phyloP scores from a whole-genome alignment of 441 rosid species.

The Bruguiera hainesii region DNA sequence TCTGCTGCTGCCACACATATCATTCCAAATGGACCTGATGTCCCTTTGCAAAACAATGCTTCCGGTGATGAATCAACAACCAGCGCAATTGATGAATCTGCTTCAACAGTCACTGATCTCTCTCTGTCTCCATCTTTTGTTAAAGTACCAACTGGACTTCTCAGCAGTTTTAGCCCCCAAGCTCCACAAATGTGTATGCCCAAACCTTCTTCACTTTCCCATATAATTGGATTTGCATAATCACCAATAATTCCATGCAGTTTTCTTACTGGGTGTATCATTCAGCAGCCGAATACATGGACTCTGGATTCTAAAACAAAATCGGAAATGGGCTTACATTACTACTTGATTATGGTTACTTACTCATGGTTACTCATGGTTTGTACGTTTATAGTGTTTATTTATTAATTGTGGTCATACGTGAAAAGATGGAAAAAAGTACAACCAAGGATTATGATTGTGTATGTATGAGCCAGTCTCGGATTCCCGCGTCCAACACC shows the following conservation, averaged over 20 bases:
- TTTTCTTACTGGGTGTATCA: too few relatives aligned
- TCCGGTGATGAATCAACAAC: conserved; percentile 49
- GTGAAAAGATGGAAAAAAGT: neutral
- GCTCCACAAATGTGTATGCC: conserved; percentile 26
- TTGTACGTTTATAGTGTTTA: too few relatives aligned
- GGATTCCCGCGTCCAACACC: too few relatives aligned
- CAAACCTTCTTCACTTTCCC: neutral
- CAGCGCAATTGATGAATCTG: conserved; percentile 46
- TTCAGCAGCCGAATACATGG: too few relatives aligned
- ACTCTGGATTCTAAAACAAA: too few relatives aligned
- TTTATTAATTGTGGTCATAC: too few relatives aligned
- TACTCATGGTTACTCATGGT: too few relatives aligned
- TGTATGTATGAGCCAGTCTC: too few relatives aligned
- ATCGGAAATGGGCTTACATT: too few relatives aligned
- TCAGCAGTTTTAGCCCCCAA: conserved; percentile 23
- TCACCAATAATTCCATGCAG: too few relatives aligned
- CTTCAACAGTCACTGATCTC: conserved; percentile 57
- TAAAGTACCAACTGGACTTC: conserved; percentile 24
- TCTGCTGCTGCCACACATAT: conserved; percentile 17
- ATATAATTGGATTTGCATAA: neutral
- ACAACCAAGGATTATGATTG: too few relatives aligned
- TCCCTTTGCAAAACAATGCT: conserved; percentile 25
- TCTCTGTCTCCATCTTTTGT: conserved; percentile 55
- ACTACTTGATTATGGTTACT: too few relatives aligned
- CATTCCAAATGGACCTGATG: conserved; percentile 15